A percentile compares a stretch with the other conserved stretches of the same genome.
phyloP scores from a whole-genome alignment of 1,284 basidiomycete genomes.

The Boletus semigastroideus region DNA sequence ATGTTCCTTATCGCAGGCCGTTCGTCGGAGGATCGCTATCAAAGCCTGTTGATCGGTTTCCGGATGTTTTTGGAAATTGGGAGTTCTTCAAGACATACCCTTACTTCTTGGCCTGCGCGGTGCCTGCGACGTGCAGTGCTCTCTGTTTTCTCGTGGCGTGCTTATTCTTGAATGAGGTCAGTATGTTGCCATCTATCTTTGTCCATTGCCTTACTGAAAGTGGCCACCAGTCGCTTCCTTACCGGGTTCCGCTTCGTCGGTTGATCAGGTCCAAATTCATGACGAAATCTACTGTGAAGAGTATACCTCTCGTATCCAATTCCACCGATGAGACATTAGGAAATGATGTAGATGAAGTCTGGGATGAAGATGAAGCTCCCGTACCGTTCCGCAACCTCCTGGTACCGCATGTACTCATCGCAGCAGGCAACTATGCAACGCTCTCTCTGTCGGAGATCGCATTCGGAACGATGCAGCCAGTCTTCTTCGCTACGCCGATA shows the following conservation, averaged over 20 bases:
- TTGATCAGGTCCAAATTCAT: slow-evolving; percentile 20
- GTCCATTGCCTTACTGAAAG: not conserved
- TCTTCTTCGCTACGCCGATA: slow-evolving; percentile 68
- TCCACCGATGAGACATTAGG: slow-evolving; percentile 16
- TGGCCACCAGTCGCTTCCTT: slow-evolving; percentile 21
- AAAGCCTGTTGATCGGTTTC: slow-evolving; percentile 71
- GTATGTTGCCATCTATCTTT: slow-evolving; percentile 1
- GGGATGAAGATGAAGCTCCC: slow-evolving; percentile 36
- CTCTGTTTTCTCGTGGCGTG: slow-evolving; percentile 61
- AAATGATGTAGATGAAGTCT: slow-evolving; percentile 18
- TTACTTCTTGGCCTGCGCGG: slow-evolving; percentile 73
- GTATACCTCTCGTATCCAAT: not conserved
- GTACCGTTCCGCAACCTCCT: slow-evolving; percentile 53
- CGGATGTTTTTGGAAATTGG: slow-evolving; percentile 56
- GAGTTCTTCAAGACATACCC: slow-evolving; percentile 67
- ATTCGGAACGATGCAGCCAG: slow-evolving; percentile 63
- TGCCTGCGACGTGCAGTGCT: slow-evolving; percentile 62
- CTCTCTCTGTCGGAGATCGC: slow-evolving; percentile 70
- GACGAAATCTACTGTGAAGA: not conserved
- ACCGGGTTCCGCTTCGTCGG: slow-evolving; percentile 14
- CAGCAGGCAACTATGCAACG: slow-evolving; percentile 63
- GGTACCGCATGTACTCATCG: slow-evolving; percentile 55
- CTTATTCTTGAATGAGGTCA: slow-evolving; percentile 63
- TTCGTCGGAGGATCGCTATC: slow-evolving; percentile 69
- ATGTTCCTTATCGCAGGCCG: slow-evolving; percentile 45